Conservation (phyloP, 164 flowering plant genomes). For the Taxillus chinensis region DNA sequence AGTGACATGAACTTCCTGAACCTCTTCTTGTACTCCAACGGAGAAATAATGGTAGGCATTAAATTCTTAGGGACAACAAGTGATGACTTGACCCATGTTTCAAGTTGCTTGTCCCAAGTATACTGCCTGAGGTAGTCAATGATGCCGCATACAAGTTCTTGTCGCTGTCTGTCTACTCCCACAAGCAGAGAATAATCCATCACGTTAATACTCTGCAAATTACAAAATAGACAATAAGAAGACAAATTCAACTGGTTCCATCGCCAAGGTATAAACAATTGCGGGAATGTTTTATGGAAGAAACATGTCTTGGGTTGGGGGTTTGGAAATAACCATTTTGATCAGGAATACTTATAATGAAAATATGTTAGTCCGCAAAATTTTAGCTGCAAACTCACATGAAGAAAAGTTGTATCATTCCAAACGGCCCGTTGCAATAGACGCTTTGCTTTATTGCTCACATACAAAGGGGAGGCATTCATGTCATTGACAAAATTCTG, state of each 20-base stretch:
- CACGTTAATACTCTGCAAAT: conserved; percentile 69
- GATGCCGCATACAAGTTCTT: conserved; percentile 80
- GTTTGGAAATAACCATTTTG: neutral
- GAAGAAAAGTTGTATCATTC: conserved; percentile 89
- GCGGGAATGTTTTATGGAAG: too few species aligned
- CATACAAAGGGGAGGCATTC: conserved; percentile 61
- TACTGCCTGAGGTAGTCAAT: conserved; percentile 91
- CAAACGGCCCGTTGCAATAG: conserved; percentile 70
- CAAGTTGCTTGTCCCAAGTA: conserved; percentile 94
- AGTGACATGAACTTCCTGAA: conserved; percentile 80
- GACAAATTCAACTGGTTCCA: too few species aligned
- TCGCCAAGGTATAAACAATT: too few species aligned
- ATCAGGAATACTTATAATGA: neutral
- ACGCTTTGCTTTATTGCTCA: conserved; percentile 56
- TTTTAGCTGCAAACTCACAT: conserved; percentile 41
- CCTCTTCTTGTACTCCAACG: conserved; percentile 78
- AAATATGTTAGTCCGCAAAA: neutral
- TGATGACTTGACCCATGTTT: conserved; percentile 84
- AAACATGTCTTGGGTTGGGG: neutral
- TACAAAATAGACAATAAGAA: too few species aligned
- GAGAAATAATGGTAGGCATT: conserved; percentile 78
- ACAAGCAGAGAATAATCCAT: conserved; percentile 97
- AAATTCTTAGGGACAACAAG: conserved; percentile 70
- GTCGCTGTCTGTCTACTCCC: conserved; percentile 58
- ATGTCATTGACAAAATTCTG: conserved; percentile 86